Evolutionary conservation across 371 early-diverging fungal species (phyloP), one percentile per base, ranked within the genome.

Genomic region (Syncephalis fuscata): DNA sequence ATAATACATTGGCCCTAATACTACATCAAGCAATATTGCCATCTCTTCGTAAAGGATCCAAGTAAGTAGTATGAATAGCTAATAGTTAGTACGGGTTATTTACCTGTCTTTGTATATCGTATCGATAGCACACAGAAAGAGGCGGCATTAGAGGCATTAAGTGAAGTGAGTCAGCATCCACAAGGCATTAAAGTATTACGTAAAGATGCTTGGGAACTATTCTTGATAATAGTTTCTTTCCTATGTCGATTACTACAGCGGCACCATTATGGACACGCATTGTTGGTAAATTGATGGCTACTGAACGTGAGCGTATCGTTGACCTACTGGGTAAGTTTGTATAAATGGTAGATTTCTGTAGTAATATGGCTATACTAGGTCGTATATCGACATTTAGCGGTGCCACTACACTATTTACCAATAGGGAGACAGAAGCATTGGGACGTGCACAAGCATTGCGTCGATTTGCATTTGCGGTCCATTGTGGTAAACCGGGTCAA

Each of bases 161-260:
- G 56, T 48, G 73, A 71, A 49, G 68, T 82, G 54, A 67, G 82
- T 1, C 60, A 68, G 48, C 69, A 82, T 52, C 72, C 80, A 5
- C 74, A 66, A 40, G 73, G 74, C 0, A 73, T 75, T 49, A 68
- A 73, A 17, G 70, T 78, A 0, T 85, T 84, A 83, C 64, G 80
- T 3, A 82, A 83, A 52, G 88, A 88, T 50, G 67, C 74, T 0
- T 85, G 86, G 86, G 85, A 85, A 19, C 67, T 73, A 22, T 88
- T 82, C 58, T 53, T 43, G 85, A 85, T 36, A 66, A 69, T 22
- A 64, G 73, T 15, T 85, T 88, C 59, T 85, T 85, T 55, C 65
- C 71, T 23, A 76, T 82, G 74, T 62, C 56, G 10, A 53, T 11
- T 4, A 32, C 32, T 4, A 32, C 32, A 32, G 32, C 32, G 32